phyloP scores from a whole-genome alignment of 768 basidiomycete species.

The Mycena albidolilacea region DNA sequence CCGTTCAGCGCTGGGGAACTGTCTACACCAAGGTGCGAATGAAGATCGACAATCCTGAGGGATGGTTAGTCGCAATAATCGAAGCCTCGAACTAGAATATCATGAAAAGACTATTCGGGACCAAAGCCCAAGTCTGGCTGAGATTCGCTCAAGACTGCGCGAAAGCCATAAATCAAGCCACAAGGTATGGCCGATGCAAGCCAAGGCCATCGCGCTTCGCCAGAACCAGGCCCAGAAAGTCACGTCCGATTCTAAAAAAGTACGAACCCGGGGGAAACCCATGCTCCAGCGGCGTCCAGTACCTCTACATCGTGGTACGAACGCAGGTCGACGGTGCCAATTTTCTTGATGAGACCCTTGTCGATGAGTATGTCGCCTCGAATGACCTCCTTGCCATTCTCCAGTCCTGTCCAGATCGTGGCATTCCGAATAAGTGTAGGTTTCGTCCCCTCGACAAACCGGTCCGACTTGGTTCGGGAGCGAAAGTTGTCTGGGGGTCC shows the following conservation, averaged over 20 bases:
- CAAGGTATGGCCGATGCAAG: too few relatives aligned
- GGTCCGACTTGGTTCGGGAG: conserved; percentile 62
- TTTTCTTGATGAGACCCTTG: conserved; percentile 71
- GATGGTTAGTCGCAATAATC: conserved; percentile 47
- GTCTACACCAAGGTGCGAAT: conserved; percentile 69
- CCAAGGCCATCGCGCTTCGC: too few relatives aligned
- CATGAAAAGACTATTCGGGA: too few relatives aligned
- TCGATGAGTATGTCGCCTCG: conserved; percentile 74
- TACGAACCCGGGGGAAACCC: conserved; percentile 71
- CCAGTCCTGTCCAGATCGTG: conserved; percentile 82
- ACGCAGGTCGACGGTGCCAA: conserved; percentile 58
- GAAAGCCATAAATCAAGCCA: too few relatives aligned
- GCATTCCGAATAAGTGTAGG: conserved; percentile 75
- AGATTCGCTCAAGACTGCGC: too few relatives aligned
- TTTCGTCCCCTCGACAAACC: conserved; percentile 67
- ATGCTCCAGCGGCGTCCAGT: conserved; percentile 74
- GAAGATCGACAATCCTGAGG: conserved; percentile 62
- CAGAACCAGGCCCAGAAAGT: too few relatives aligned
- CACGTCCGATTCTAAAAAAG: too few relatives aligned
- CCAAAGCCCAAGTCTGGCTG: too few relatives aligned
- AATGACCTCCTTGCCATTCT: conserved; percentile 69
- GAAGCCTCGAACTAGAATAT: too few relatives aligned
- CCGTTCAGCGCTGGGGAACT: conserved; percentile 55
- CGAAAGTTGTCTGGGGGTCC: conserved; percentile 53
- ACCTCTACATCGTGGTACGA: conserved; percentile 46